Evolutionary conservation across 2,329 filamentous ascomycete species (phyloP), one percentile per base, ranked within the genome.

Genomic region (Monilinia polystroma): DNA sequence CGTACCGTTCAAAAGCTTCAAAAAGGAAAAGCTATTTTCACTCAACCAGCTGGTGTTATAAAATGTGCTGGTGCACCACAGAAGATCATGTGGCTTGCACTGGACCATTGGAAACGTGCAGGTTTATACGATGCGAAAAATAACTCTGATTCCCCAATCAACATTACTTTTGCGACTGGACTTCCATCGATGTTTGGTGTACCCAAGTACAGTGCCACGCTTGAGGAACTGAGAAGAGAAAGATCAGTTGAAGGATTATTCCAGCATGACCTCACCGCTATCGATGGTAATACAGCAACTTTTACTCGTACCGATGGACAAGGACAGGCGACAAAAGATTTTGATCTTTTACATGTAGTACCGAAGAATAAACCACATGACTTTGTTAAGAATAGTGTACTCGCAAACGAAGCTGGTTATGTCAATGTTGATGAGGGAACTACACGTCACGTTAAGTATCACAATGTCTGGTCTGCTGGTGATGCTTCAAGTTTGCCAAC

Each of bases 41-140:
- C 84, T 1, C 85, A 86, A 69, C 85, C 85, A 2, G 79, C 82
- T 0, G 84, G 85, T 55, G 78, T 81, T 7, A 79, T 87, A 76
- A 87, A 87, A 76, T 87, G 85, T 69, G 85, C 85, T 2, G 85
- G 85, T 54, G 85, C 84, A 2, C 85, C 85, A 14, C 85, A 87
- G 70, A 87, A 87, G 77, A 78, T 82, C 72, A 83, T 87, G 83
- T 87, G 85, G 85, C 80, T 87, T 20, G 85, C 85, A 0, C 76
- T 86, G 53, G 84, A 87, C 72, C 76, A 84, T 75, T 87, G 85
- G 85, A 85, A 83, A 76, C 77, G 77, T 41, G 78, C 78, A 0
- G 84, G 84, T 2, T 73, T 84, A 4, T 87, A 86, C 75, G 74
- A 81, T 64, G 72, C 80, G 1, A 68, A 69, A 64, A 77, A 79